Percentiles rank a stretch among this genome's conserved stretches.
Evolutionary conservation across 1,284 basidiomycete genomes (phyloP).

Genomic region (Cutaneotrichosporon dermatis): DNA sequence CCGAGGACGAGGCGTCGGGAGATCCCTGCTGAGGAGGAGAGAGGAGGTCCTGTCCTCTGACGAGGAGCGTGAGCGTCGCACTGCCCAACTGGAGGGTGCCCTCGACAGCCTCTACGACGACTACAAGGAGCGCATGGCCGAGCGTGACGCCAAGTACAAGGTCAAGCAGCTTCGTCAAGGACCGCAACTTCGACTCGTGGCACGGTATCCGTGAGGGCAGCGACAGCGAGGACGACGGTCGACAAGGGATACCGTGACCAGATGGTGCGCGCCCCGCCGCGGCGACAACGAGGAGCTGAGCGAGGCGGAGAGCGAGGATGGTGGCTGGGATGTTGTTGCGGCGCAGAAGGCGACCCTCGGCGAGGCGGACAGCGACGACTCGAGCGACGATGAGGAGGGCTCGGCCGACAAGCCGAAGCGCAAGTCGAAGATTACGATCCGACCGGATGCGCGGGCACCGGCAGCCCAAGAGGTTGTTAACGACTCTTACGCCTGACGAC

Average conservation of each 20-base stretch:
- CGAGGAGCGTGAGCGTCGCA: conserved; percentile 65
- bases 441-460: conserved; percentile 20
- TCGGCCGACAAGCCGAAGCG: conserved; percentile 16
- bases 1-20: conserved; percentile 41
- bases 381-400: conserved; percentile 32
- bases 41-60: conserved; percentile 61
- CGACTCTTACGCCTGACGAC: conserved; percentile 36
- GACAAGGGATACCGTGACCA: conserved; percentile 37
- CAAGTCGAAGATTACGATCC: conserved; percentile 13
- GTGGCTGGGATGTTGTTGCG: conserved; percentile 72
- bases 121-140: conserved; percentile 75
- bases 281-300: conserved; percentile 54
- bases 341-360: conserved; percentile 59
- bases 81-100: conserved; percentile 68
- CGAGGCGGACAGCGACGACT: conserved; percentile 52
- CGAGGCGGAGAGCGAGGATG: conserved; percentile 55
- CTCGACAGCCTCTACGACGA: conserved; percentile 84
- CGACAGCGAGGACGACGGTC: conserved; percentile 45
- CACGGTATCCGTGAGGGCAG: conserved; percentile 57
- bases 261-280: conserved; percentile 28
- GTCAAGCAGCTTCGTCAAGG: conserved; percentile 78
- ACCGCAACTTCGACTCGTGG: conserved; percentile 69
- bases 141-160: conserved; percentile 84
- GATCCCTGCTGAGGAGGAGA: conserved; percentile 31
- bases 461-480: conserved; percentile 45